These are phyloP conservation scores for Fraxinus anomala DNA, from an alignment of 257 asterid genomes.

Conservation along the genomic window DNA sequence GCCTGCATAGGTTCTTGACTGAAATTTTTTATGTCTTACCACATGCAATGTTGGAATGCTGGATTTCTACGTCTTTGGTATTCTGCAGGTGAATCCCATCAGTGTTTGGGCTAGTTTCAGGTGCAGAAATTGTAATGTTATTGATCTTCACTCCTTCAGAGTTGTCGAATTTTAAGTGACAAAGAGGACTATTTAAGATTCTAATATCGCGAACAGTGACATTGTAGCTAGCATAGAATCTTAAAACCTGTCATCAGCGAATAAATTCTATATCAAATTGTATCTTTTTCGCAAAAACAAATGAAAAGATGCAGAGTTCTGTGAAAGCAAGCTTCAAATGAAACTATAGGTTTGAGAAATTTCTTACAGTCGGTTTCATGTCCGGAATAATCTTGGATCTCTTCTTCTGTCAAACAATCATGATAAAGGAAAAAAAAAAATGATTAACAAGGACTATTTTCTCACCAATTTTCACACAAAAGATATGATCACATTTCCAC, in stretches of 20 bases:
- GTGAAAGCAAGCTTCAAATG: not conserved
- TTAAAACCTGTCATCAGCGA: conserved; percentile 56
- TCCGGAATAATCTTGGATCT: conserved; percentile 35
- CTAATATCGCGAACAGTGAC: conserved; percentile 55
- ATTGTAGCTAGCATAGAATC: conserved; percentile 63
- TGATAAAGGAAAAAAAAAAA: not conserved
- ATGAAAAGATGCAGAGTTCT: not conserved
- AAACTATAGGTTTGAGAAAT: not conserved
- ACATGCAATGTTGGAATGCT: conserved; percentile 61
- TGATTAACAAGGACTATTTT: not conserved
- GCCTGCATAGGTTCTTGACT: not conserved
- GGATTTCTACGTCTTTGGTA: conserved; percentile 71
- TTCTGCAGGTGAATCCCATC: conserved; percentile 90
- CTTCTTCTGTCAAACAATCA: conserved; percentile 45
- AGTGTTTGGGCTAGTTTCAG: conserved; percentile 72
- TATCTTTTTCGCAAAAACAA: not conserved
- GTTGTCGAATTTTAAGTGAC: conserved; percentile 80
- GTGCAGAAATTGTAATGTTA: conserved; percentile 72
- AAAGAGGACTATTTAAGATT: conserved; percentile 66
- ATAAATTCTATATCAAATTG: not conserved
- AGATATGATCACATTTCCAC: not conserved
- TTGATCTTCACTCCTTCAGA: conserved; percentile 54
- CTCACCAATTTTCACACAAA: not conserved
- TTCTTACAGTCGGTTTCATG: conserved; percentile 77
- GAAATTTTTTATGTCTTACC: conserved; percentile 34